These are phyloP conservation scores for Neurospora sp. DNA, from an alignment of 495 filamentous ascomycete species.

Conservation along the genomic window DNA sequence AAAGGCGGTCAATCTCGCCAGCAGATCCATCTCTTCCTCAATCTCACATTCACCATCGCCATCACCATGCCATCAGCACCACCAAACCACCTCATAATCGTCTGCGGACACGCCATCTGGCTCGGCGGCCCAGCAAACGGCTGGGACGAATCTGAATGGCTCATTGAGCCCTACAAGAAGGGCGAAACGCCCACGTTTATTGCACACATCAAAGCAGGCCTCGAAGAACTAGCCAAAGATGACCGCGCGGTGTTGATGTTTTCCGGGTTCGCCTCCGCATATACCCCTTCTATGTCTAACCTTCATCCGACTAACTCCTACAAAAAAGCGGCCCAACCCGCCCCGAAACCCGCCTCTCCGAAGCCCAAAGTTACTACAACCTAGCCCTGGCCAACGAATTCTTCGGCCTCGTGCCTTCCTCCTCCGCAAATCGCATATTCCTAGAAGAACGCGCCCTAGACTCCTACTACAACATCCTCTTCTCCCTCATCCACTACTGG, in stretches of 20 bases:
- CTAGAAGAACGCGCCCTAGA: constrained; percentile 63
- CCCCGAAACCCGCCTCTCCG: constrained; percentile 41
- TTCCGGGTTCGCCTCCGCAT: too few species aligned
- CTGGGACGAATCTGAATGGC: constrained; percentile 57
- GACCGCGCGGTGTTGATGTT: constrained; percentile 46
- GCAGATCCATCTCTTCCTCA: neutral
- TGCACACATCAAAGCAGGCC: constrained; percentile 55
- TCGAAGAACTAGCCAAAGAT: constrained; percentile 35
- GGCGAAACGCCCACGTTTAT: constrained; percentile 67
- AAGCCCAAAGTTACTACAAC: constrained; percentile 57
- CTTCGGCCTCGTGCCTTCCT: constrained; percentile 27
- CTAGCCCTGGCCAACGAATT: constrained; percentile 32
- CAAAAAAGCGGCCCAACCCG: constrained; percentile 51
- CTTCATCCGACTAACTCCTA: neutral
- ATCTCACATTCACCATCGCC: neutral
- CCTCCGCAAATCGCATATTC: constrained; percentile 30
- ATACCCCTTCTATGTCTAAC: too few species aligned
- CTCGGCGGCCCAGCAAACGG: constrained; percentile 51
- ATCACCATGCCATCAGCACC: neutral
- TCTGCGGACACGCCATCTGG: constrained; percentile 79
- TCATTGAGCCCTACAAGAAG: constrained; percentile 58
- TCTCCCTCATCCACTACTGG: constrained; percentile 55
- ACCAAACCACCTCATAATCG: constrained; percentile 51
- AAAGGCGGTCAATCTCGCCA: constrained; percentile 7
- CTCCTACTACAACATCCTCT: constrained; percentile 68